These are phyloP conservation scores for Fraxinus xanthoxyloides DNA, from an alignment of 305 asterid species.

Conservation along the genomic window DNA sequence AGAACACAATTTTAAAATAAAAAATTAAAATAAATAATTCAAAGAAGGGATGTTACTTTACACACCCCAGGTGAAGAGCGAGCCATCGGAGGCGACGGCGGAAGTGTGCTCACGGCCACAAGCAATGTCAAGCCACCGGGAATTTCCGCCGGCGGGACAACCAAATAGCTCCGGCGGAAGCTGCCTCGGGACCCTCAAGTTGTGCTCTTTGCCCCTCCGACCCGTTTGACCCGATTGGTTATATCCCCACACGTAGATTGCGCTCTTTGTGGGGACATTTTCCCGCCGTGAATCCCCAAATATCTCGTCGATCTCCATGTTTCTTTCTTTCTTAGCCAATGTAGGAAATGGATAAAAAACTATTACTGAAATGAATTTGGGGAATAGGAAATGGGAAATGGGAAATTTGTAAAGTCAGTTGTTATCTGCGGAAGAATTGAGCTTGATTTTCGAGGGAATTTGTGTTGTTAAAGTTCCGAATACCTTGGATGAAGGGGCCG, in stretches of 20 bases:
- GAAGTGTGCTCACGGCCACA: conserved; percentile 96
- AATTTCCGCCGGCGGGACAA: conserved; percentile 61
- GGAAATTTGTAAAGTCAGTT: conserved; percentile 3
- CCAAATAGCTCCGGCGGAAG: conserved; percentile 88
- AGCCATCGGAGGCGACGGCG: conserved; percentile 88
- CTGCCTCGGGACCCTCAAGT: conserved; percentile 73
- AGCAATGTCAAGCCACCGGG: conserved; percentile 86
- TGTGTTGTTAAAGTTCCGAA: conserved; percentile 16
- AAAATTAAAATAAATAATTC: no score
- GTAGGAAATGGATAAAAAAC: neutral
- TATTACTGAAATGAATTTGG: conserved; percentile 9
- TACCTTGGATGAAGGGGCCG: conserved; percentile 23
- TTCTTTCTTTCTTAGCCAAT: neutral
- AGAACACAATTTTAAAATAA: neutral
- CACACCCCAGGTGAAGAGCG: conserved; percentile 94
- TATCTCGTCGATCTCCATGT: conserved; percentile 74
- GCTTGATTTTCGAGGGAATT: conserved; percentile 21
- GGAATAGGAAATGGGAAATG: neutral
- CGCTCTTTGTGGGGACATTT: conserved; percentile 72
- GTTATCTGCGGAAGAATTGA: conserved; percentile 3
- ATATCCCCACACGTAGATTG: conserved; percentile 89
- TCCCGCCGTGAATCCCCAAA: conserved; percentile 61
- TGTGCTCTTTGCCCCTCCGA: conserved; percentile 52
- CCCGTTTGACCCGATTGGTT: conserved; percentile 96
- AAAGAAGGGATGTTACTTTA: conserved; percentile 6